Base-by-base conservation (phyloP, 169 alveolate genomes). In the Eimeria praecox region DNA sequence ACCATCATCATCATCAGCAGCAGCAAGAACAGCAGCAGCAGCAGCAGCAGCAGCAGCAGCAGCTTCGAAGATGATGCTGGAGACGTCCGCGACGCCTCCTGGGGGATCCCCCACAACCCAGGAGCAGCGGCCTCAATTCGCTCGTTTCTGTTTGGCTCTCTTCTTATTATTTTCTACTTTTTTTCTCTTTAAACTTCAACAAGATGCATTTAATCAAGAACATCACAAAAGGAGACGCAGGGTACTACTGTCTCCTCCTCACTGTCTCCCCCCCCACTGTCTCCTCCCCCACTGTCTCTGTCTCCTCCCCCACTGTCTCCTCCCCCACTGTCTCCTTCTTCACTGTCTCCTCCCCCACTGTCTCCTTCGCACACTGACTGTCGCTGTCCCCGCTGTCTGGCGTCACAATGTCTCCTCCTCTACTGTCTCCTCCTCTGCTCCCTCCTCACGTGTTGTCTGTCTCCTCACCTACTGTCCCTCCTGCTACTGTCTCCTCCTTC, bases 41-140 rank as follows among this genome's bases (percentile, higher is more conserved):
- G 42, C 77, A 66, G 40, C 30, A 16, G 40, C 46, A 73, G 85
- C 85, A 35, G 40, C 30, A 22, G n/a, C n/a, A n/a, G n/a, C n/a
- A n/a, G n/a, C n/a, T n/a, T n/a, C 30, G 85, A 73, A 73, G 40
- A 73, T 73, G 85, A 73, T 73, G 85, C 52, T 73, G 85, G 85
- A 16, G 85, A 73, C 85, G 22, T 40, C 46, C 30, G 30, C n/a
- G 30, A 73, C 46, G 49, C 49, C 40, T 9, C 40, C n/a, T 22
- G n/a, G 49, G 56, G 56, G 56, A 8, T 49, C 56, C 12, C 56
- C 56, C 12, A 12, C 56, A 49, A 12, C 56, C 12, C 85, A 73
- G 18, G 85, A 73, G 49, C 85, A 9, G 85, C 40, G 85, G 85
- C 52, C 85, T 40, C 85, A 73, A 8, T 35, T 30, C 8, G 14